Conservation (phyloP, 331 rosid genomes). For the Cucumis variabilis region DNA sequence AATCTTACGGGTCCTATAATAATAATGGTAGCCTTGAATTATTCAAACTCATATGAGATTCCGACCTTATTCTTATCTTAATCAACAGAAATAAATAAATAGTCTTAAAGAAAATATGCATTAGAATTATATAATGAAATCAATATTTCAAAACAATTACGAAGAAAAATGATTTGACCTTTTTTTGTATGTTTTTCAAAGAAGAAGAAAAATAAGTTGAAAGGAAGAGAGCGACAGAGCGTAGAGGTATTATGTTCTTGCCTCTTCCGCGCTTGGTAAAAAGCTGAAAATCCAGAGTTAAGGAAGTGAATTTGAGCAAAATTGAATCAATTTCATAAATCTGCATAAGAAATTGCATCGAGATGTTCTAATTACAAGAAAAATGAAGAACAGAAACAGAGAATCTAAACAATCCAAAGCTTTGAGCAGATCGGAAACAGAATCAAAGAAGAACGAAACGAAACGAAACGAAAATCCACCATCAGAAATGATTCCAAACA, state of each 20-base stretch:
- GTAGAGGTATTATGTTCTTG: neutral
- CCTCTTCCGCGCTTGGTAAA: neutral
- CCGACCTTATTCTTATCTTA: neutral
- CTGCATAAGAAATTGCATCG: neutral
- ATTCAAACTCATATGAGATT: neutral
- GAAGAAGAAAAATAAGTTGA: neutral
- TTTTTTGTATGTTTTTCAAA: neutral
- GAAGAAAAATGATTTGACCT: neutral
- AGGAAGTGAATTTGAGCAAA: neutral
- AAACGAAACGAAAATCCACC: neutral
- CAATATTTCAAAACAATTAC: neutral
- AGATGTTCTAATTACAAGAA: neutral
- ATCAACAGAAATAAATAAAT: too few species aligned
- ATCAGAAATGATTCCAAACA: neutral
- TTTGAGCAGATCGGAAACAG: neutral
- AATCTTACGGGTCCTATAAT: too few species aligned
- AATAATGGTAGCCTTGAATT: too few species aligned
- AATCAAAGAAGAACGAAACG: conserved; percentile 11
- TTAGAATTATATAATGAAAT: too few species aligned
- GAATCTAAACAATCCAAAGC: neutral
- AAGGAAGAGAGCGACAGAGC: too few species aligned
- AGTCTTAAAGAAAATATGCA: too few species aligned
- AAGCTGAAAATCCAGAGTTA: neutral
- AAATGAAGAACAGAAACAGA: too few species aligned
- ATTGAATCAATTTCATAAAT: neutral